Evolutionary conservation across 768 basidiomycete species (phyloP).

Genomic region (Suillus spraguei): DNA sequence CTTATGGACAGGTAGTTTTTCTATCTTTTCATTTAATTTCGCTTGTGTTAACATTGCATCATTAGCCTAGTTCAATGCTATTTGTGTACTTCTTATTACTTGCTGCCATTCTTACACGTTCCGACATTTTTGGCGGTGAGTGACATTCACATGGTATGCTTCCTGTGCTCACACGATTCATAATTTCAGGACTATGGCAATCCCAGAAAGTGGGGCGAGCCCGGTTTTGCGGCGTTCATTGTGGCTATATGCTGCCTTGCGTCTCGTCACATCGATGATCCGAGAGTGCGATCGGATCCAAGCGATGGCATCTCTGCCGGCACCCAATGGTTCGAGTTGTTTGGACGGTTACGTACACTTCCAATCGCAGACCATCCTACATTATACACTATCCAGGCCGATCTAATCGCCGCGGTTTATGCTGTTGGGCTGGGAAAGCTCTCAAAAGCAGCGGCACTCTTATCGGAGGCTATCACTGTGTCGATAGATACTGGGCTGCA

Average conservation of each 20-base stretch:
- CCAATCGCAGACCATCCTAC: slow-evolving; percentile 89
- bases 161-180: slow-evolving; percentile 19
- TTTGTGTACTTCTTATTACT: slow-evolving; percentile 90
- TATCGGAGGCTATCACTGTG: slow-evolving; percentile 86
- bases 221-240: slow-evolving; percentile 92
- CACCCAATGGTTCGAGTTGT: slow-evolving; percentile 90
- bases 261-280: slow-evolving; percentile 91
- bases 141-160: slow-evolving; percentile 20
- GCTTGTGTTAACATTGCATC: slow-evolving; percentile 19
- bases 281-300: slow-evolving; percentile 82
- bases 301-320: slow-evolving; percentile 87
- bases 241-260: slow-evolving; percentile 92
- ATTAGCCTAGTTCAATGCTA: slow-evolving; percentile 78
- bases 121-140: slow-evolving; percentile 81
- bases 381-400: slow-evolving; percentile 88
- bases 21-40: slow-evolving; percentile 15
- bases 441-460: slow-evolving; percentile 81
- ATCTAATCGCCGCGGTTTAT: slow-evolving; percentile 90
- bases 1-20: slow-evolving; percentile 85
- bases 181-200: slow-evolving; percentile 81
- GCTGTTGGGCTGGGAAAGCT: slow-evolving; percentile 89
- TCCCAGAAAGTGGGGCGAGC: slow-evolving; percentile 93
- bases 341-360: slow-evolving; percentile 83
- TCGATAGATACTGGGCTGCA: slow-evolving; percentile 90
- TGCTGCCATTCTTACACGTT: slow-evolving; percentile 91